phyloP scores from a whole-genome alignment of 2,329 filamentous ascomycete species.

The Sclerotinia trifoliorum region DNA sequence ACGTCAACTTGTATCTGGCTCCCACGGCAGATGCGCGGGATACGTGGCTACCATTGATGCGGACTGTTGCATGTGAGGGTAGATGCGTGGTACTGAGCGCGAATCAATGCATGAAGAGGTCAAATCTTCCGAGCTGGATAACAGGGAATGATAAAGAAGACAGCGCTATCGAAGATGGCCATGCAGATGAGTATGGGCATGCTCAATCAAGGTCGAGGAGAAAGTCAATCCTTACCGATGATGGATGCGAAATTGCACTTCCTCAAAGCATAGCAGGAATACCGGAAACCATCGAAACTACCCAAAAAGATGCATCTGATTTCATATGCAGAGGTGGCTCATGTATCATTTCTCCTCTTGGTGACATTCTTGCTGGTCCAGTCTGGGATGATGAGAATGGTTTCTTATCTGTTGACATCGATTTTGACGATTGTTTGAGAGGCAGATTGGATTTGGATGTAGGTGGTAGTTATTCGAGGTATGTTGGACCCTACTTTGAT shows the following conservation, averaged over 20 bases:
- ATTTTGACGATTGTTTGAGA: slow-evolving; percentile 83
- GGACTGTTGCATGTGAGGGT: slow-evolving; percentile 77
- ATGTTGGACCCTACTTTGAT: slow-evolving; percentile 39
- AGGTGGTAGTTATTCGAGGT: slow-evolving; percentile 80
- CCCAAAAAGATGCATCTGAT: slow-evolving; percentile 30
- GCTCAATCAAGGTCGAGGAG: slow-evolving; percentile 22
- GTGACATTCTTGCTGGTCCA: slow-evolving; percentile 76
- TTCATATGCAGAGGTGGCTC: slow-evolving; percentile 71
- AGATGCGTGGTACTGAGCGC: slow-evolving; percentile 81
- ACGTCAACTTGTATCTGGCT: slow-evolving; percentile 87
- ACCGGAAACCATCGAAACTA: slow-evolving; percentile 1
- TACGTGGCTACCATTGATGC: slow-evolving; percentile 79
- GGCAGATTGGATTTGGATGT: slow-evolving; percentile 81
- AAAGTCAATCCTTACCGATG: slow-evolving; percentile 40
- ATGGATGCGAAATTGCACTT: slow-evolving; percentile 56
- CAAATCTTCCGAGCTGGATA: slow-evolving; percentile 59
- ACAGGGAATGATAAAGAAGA: slow-evolving; percentile 34
- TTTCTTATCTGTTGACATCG: slow-evolving; percentile 69
- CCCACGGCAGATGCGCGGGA: slow-evolving; percentile 85
- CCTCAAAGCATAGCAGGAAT: slow-evolving; percentile 20
- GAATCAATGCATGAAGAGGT: slow-evolving; percentile 73
- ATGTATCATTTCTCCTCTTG: slow-evolving; percentile 75
- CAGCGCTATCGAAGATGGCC: slow-evolving; percentile 9
- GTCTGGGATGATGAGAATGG: slow-evolving; percentile 75
- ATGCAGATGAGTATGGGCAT: slow-evolving; percentile 13